Conservation (phyloP, 768 basidiomycete species). For the Naganishia vishniacii region DNA sequence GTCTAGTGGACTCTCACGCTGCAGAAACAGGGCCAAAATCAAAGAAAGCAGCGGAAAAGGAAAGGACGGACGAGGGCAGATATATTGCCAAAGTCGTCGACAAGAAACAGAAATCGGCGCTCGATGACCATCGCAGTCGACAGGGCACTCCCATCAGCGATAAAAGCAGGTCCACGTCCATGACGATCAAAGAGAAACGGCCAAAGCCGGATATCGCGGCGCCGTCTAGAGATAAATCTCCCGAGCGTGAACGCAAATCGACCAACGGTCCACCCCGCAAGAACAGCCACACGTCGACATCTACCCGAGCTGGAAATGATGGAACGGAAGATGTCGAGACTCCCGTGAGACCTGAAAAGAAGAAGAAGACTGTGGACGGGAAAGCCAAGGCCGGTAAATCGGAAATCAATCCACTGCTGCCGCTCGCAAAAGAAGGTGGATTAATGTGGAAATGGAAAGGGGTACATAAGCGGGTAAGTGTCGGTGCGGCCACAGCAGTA, state of each 20-base stretch:
- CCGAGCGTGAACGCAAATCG: slow-evolving; percentile 6
- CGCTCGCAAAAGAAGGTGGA: slow-evolving; percentile 4
- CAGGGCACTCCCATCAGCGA: slow-evolving; percentile 15
- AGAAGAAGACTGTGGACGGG: slow-evolving; percentile 1
- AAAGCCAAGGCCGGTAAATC: background rate
- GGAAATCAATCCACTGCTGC: slow-evolving; percentile 20
- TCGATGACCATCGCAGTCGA: slow-evolving; percentile 9
- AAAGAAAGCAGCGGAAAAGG: slow-evolving; percentile 8
- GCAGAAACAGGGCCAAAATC: background rate
- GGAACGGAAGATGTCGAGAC: background rate
- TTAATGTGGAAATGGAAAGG: slow-evolving; percentile 24
- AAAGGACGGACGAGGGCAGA: slow-evolving; percentile 22
- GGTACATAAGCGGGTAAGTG: slow-evolving; percentile 17
- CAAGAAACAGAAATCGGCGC: slow-evolving; percentile 22
- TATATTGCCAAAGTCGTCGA: background rate
- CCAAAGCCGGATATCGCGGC: background rate
- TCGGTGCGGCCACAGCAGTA: background rate
- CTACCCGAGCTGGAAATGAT: background rate
- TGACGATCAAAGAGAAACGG: slow-evolving; percentile 6
- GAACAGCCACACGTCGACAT: slow-evolving; percentile 12
- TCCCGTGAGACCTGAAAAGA: slow-evolving; percentile 1
- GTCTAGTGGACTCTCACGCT: background rate
- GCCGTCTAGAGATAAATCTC: background rate
- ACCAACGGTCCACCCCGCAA: background rate
- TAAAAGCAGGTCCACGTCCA: background rate